These are phyloP conservation scores for Alternaria ethzedia DNA, from an alignment of 2,329 filamentous ascomycete genomes.

Conservation along the genomic window DNA sequence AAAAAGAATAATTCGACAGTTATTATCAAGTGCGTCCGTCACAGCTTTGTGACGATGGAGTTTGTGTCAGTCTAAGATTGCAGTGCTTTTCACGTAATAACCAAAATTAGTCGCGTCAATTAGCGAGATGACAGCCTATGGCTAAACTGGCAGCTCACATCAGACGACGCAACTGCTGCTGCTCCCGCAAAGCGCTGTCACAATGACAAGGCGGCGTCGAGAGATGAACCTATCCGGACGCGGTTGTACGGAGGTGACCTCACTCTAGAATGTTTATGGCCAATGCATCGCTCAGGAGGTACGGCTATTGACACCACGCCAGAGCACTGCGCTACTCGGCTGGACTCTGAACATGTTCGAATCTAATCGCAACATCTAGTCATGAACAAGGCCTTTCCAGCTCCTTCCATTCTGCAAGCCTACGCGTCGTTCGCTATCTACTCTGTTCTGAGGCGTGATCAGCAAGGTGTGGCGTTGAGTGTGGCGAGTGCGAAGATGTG, in stretches of 20 bases:
- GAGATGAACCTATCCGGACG: constrained; percentile 12
- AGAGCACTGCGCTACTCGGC: constrained; percentile 4
- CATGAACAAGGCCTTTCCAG: constrained; percentile 4
- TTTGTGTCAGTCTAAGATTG: constrained; percentile 5
- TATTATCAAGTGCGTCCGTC: neutral
- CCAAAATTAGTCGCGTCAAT: constrained; percentile 15
- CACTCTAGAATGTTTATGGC: constrained; percentile 14
- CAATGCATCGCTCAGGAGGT: constrained; percentile 21
- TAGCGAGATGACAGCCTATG: constrained; percentile 19
- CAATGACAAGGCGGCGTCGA: constrained; percentile 18
- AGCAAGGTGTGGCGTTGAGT: constrained; percentile 7
- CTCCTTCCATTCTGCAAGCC: constrained; percentile 19
- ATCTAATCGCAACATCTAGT: constrained; percentile 16
- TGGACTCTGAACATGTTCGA: constrained; percentile 3
- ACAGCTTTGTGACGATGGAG: neutral
- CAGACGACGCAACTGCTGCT: constrained; percentile 5
- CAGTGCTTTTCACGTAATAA: constrained; percentile 6
- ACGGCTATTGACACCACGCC: constrained; percentile 4
- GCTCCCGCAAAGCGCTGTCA: constrained; percentile 1
- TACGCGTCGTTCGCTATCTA: constrained; percentile 27
- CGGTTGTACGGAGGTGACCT: constrained; percentile 23
- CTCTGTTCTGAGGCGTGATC: constrained; percentile 8
- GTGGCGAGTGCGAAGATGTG: constrained; percentile 20
- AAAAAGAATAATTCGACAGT: neutral
- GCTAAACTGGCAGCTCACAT: constrained; percentile 15